A percentile compares a stretch with the other conserved stretches of the same genome.
Evolutionary conservation across 1,284 basidiomycete species (phyloP).

Genomic region (Ceraceosorus bombacis): DNA sequence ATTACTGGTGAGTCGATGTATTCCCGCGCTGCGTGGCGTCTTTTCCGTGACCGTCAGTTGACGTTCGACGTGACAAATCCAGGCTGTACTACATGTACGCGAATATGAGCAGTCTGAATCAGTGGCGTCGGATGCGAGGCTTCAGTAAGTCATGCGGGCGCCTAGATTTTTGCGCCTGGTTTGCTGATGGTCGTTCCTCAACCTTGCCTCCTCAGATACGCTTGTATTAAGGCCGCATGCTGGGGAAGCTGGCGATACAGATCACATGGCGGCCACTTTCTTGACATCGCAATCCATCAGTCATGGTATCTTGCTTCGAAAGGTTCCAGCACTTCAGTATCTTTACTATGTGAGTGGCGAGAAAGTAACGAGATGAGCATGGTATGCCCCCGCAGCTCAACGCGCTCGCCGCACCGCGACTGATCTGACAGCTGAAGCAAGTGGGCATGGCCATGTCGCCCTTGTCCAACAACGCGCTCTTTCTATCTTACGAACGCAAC

Average conservation of each 20-base stretch:
- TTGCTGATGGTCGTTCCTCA: neutral
- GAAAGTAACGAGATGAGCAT: slow-evolving; percentile 42
- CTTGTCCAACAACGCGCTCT: slow-evolving; percentile 92
- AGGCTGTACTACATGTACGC: slow-evolving; percentile 96
- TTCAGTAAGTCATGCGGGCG: slow-evolving; percentile 58
- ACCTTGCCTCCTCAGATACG: slow-evolving; percentile 51
- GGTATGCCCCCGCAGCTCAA: neutral
- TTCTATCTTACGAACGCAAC: slow-evolving; percentile 93
- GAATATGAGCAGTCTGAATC: slow-evolving; percentile 88
- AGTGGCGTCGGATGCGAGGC: slow-evolving; percentile 74
- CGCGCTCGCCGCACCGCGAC: neutral
- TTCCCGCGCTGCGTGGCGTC: neutral
- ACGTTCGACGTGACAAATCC: slow-evolving; percentile 8
- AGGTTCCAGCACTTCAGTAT: slow-evolving; percentile 73
- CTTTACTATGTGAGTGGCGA: slow-evolving; percentile 70
- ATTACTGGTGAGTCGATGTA: slow-evolving; percentile 57
- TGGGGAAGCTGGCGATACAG: slow-evolving; percentile 96
- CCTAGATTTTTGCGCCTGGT: neutral
- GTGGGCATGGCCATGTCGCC: slow-evolving; percentile 82
- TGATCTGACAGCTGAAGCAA: slow-evolving; percentile 32
- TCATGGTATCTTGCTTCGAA: slow-evolving; percentile 92
- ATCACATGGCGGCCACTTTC: slow-evolving; percentile 92
- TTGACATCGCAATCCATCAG: slow-evolving; percentile 96
- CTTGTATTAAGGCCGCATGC: slow-evolving; percentile 95
- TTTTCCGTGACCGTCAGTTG: neutral